Conservation (phyloP, 768 basidiomycete species). For the Dacryopinax primogenitus region DNA sequence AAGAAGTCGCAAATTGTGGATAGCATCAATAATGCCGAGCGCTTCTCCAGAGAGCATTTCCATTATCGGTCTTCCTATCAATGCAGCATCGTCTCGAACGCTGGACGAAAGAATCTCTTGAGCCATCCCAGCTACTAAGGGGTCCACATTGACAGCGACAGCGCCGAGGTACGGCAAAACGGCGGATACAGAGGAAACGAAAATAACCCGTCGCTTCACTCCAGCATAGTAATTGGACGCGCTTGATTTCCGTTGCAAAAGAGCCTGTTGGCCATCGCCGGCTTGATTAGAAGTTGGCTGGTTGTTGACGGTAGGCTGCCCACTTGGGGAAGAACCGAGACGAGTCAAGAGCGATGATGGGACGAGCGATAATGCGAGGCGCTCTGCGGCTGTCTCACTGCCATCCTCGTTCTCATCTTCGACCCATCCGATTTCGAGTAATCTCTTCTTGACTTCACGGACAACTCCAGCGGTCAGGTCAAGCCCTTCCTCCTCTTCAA, state of each 20-base stretch:
- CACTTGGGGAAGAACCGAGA: conserved; percentile 23
- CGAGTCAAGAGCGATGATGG: conserved; percentile 46
- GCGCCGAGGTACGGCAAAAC: conserved; percentile 44
- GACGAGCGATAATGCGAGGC: conserved; percentile 46
- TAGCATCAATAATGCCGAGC: conserved; percentile 36
- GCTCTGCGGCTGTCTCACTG: conserved; percentile 44
- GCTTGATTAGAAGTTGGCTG: conserved; percentile 14
- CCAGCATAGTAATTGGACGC: conserved; percentile 28
- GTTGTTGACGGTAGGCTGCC: conserved; percentile 19
- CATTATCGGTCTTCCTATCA: conserved; percentile 50
- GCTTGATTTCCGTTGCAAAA: conserved; percentile 47
- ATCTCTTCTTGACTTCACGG: conserved; percentile 46
- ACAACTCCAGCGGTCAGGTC: conserved; percentile 40
- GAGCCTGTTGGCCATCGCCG: conserved; percentile 14
- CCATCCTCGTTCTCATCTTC: conserved; percentile 23
- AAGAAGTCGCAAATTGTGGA: conserved; percentile 42
- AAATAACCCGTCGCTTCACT: conserved; percentile 50
- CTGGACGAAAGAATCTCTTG: conserved; percentile 46
- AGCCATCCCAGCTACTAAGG: conserved; percentile 43
- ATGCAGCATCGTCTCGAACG: conserved; percentile 60
- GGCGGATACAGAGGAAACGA: conserved; percentile 46
- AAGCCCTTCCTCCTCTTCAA: conserved; percentile 40
- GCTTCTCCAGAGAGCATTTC: conserved; percentile 45
- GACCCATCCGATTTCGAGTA: conserved; percentile 65
- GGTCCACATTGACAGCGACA: conserved; percentile 42